These are phyloP conservation scores for Aspergillus fijiensis DNA, from an alignment of 2,329 filamentous ascomycete genomes.

Conservation along the genomic window DNA sequence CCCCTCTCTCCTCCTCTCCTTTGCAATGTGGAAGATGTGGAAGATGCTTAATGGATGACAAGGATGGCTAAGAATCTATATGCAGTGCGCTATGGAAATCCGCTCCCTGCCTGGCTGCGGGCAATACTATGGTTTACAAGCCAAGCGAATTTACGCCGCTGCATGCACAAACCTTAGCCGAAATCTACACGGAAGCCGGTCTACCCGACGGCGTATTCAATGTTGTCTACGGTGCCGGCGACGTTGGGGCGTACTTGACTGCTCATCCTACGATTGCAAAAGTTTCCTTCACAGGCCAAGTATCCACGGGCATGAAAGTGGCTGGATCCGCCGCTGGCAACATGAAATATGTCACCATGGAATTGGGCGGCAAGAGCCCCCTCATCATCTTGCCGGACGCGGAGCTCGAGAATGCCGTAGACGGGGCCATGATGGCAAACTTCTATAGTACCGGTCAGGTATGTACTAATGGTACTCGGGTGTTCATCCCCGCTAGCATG, in stretches of 20 bases:
- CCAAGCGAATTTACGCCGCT: slow-evolving; percentile 83
- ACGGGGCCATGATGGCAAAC: slow-evolving; percentile 90
- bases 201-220: slow-evolving; percentile 83
- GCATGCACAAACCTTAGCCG: slow-evolving; percentile 73
- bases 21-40: too few relatives aligned
- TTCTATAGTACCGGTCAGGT: slow-evolving; percentile 91
- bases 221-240: slow-evolving; percentile 76
- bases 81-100: slow-evolving; percentile 76
- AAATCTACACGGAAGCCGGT: slow-evolving; percentile 75
- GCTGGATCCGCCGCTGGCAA: slow-evolving; percentile 70
- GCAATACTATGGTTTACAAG: slow-evolving; percentile 90
- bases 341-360: slow-evolving; percentile 92
- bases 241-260: slow-evolving; percentile 73
- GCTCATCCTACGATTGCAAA: slow-evolving; percentile 73
- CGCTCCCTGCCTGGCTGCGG: slow-evolving; percentile 78
- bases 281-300: slow-evolving; percentile 87
- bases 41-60: too few relatives aligned
- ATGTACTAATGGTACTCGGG: slow-evolving; percentile 87
- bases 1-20: too few relatives aligned
- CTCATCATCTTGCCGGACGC: slow-evolving; percentile 78
- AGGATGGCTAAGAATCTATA: slow-evolving; percentile 4
- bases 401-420: slow-evolving; percentile 74
- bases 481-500: slow-evolving; percentile 71
- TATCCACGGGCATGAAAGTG: slow-evolving; percentile 78
- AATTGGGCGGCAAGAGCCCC: slow-evolving; percentile 84